Evolutionary conservation across 352 stramenopile genomes (phyloP), one percentile per base, ranked within the genome.

Genomic region (Thalassiosira mediterranea): DNA sequence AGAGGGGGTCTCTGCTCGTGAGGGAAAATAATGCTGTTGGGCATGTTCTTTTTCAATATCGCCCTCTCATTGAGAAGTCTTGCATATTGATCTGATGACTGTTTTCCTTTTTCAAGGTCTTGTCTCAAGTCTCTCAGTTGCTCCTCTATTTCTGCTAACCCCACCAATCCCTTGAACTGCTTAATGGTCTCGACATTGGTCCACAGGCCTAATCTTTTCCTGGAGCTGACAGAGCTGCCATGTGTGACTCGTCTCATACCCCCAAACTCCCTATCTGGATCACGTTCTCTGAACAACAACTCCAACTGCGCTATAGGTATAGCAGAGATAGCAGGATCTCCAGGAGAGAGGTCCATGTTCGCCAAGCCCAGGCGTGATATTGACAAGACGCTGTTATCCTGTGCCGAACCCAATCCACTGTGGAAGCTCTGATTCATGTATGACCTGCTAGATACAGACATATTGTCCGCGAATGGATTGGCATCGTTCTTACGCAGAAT

Each of bases 261-360:
- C 17, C 38, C 51, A 71, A 81, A 84, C 37, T 60, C 34, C 61
- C 76, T 76, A 11, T 76, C 49, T 28, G 76, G 63, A 57, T 81
- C 76, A 29, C 44, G 52, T 49, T 84, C 64, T 53, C 71, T 42
- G 28, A 81, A 79, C 1, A 84, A 59, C 23, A 63, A 15, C 49
- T 84, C 76, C 21, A 84, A 52, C 26, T 79, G 63, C 7, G 38
- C 51, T 63, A 84, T 74, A 48, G 71, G 71, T 21, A 73, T 29
- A 19, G 31, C 32, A 47, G 48, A 52, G 69, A 73, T 42, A 13
- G 28, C 26, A 23, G 52, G 61, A 68, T 79, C 54, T 3, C 52
- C 53, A 34, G 34, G 52, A 34, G 62, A 72, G 8, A 79, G 54
- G 29, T 68, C 53, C 4, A 74, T 64, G 34, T 60, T 48, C 19